These are phyloP conservation scores for Colletotrichum chlorophyti DNA, from an alignment of 2,329 filamentous ascomycete species.

Conservation along the genomic window DNA sequence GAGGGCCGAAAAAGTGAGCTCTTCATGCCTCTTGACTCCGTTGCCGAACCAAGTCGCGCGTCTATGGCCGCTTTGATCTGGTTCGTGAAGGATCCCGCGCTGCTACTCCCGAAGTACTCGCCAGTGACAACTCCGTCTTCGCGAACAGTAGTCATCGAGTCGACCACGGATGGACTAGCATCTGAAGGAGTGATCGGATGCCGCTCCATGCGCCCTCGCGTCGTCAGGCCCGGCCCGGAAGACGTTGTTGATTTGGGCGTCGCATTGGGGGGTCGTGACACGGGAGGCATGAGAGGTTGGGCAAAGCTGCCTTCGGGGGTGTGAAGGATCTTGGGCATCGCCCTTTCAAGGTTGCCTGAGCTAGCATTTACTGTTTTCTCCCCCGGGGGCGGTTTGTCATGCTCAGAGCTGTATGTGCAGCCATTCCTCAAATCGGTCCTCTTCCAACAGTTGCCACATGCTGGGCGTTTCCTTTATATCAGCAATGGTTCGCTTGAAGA, in stretches of 20 bases:
- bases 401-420: slow-evolving; percentile 36
- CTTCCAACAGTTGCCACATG: slow-evolving; percentile 40
- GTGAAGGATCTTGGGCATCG: neutral
- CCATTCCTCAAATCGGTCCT: slow-evolving; percentile 36
- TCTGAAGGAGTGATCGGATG: slow-evolving; percentile 19
- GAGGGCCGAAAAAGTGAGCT: slow-evolving; percentile 31
- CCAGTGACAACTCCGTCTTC: slow-evolving; percentile 47
- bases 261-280: neutral
- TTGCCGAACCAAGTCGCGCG: slow-evolving; percentile 31
- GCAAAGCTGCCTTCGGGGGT: slow-evolving; percentile 4
- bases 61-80: slow-evolving; percentile 53
- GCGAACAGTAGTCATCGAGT: slow-evolving; percentile 53
- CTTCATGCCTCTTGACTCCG: neutral
- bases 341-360: neutral
- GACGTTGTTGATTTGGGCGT: slow-evolving; percentile 11
- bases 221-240: slow-evolving; percentile 1
- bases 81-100: slow-evolving; percentile 52
- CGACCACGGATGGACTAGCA: slow-evolving; percentile 42
- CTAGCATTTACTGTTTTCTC: neutral
- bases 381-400: neutral
- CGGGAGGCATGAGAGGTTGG: neutral
- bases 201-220: slow-evolving; percentile 2
- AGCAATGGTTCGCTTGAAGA: neutral
- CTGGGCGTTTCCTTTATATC: slow-evolving; percentile 29
- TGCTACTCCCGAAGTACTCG: slow-evolving; percentile 55